A percentile compares a stretch with the other conserved stretches of the same genome.
Conservation (phyloP, 2,329 filamentous ascomycete genomes). For the Calonectria naviculata region DNA sequence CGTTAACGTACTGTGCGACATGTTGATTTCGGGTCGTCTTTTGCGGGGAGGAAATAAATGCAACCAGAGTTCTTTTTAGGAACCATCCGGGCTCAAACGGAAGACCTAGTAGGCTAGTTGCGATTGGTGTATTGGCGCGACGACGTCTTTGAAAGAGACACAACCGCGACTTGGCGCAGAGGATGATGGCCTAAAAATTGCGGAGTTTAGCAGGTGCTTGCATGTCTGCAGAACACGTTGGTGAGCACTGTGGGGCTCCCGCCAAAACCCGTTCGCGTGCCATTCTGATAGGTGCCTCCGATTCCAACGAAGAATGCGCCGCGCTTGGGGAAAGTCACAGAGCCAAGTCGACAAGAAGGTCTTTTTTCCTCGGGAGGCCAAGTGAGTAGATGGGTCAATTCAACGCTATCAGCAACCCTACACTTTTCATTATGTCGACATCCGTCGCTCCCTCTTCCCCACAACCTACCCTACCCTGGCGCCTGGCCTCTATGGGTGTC, state of each 20-base stretch:
- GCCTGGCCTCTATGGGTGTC: constrained; percentile 76
- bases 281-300: neutral
- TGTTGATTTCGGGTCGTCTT: constrained; percentile 30
- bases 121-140: neutral
- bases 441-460: constrained; percentile 39
- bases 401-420: neutral
- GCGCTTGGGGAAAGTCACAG: neutral
- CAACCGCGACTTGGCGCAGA: neutral
- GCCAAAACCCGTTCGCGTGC: constrained; percentile 1
- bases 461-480: constrained; percentile 75
- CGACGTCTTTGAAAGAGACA: neutral
- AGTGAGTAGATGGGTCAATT: constrained; percentile 5
- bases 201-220: neutral
- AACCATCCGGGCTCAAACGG: too few species aligned
- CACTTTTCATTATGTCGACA: constrained; percentile 29
- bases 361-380: neutral
- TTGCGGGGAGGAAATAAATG: neutral
- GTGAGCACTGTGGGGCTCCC: neutral
- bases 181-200: neutral
- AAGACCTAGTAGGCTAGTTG: neutral
- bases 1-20: constrained; percentile 58
- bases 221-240: neutral
- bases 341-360: neutral
- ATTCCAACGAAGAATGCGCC: neutral
- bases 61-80: neutral